Percentiles rank a stretch among this genome's conserved stretches.
phyloP scores from a whole-genome alignment of 2,329 filamentous ascomycete species.

The Ophiostoma himal-ulmi region DNA sequence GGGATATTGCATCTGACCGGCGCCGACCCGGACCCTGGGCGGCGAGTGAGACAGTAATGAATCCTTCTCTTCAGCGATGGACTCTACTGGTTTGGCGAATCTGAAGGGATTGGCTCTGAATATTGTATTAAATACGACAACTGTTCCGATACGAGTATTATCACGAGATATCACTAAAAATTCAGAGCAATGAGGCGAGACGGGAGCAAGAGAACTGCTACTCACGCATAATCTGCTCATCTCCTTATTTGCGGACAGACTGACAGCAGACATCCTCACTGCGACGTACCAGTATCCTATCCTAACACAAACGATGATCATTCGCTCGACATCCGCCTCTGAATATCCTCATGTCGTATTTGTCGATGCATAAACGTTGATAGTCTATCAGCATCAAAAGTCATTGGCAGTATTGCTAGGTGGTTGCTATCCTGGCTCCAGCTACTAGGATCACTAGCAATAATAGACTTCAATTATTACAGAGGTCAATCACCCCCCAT shows the following conservation, averaged over 20 bases:
- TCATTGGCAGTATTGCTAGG: not conserved
- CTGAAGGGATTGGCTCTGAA: not conserved
- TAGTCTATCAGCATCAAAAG: not conserved
- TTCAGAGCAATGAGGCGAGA: not conserved
- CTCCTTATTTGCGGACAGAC: no score
- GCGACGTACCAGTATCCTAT: not conserved
- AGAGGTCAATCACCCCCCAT: not conserved
- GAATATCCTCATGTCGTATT: not conserved
- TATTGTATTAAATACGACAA: not conserved
- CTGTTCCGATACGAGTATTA: not conserved
- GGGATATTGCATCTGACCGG: not conserved
- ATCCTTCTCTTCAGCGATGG: not conserved
- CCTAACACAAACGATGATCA: not conserved
- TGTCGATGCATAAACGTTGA: not conserved
- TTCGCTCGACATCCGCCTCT: not conserved
- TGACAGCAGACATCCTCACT: not conserved
- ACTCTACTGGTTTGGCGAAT: not conserved
- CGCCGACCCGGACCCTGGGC: constrained; percentile 3
- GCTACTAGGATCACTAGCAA: not conserved
- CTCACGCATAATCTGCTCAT: not conserved
- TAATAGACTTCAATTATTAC: not conserved
- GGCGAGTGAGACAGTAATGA: not conserved
- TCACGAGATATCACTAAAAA: not conserved
- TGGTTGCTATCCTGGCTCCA: not conserved
- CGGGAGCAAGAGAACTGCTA: not conserved